A percentile compares a stretch with the other conserved stretches of the same genome.
These are phyloP conservation scores for Silene noctiflora DNA, from an alignment of 179 eudicot genomes.

Conservation along the genomic window DNA sequence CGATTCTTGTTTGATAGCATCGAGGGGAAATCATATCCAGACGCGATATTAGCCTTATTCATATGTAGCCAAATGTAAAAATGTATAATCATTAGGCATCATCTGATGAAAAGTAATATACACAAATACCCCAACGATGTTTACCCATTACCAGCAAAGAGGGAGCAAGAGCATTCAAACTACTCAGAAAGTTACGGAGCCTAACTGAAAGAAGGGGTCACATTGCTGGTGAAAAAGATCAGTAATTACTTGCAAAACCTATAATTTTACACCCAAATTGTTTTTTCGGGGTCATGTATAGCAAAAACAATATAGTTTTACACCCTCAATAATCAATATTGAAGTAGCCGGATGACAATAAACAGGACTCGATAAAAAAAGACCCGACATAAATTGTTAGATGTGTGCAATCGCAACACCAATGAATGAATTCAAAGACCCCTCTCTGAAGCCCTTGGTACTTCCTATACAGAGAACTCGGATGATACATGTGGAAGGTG, in stretches of 20 bases:
- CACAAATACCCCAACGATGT: no score
- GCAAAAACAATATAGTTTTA: conserved; percentile 1
- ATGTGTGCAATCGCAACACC: conserved; percentile 13
- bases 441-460: conserved; percentile 20
- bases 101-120: no score
- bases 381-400: conserved; percentile 25
- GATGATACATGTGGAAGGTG: conserved; percentile 18
- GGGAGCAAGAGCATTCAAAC: no score
- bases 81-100: no score
- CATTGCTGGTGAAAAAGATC: no score
- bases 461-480: conserved; percentile 14
- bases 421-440: conserved; percentile 32
- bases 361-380: conserved; percentile 19
- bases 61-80: no score
- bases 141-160: no score
- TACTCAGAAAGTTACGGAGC: no score
- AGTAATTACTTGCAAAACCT: conserved; percentile 26
- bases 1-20: no score
- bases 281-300: conserved; percentile 9
- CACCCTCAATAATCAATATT: conserved; percentile 23
- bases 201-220: no score
- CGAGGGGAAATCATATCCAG: no score
- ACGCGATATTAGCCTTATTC: no score
- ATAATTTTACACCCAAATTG: conserved; percentile 21
- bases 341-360: conserved; percentile 19